These are phyloP conservation scores for Castanea mollissima DNA, from an alignment of 306 rosid genomes.

Conservation along the genomic window DNA sequence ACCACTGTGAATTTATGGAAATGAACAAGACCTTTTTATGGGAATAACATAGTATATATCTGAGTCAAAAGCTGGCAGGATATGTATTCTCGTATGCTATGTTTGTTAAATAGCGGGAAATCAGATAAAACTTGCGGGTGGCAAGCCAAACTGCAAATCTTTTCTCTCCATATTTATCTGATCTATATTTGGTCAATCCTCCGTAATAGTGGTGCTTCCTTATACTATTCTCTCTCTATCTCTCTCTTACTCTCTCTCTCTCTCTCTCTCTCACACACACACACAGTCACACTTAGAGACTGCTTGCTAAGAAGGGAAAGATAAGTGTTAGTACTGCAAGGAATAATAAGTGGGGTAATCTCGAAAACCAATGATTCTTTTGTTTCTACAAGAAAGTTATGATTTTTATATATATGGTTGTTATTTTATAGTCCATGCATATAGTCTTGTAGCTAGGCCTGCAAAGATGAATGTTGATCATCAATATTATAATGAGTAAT, in stretches of 20 bases:
- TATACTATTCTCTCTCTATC: neutral
- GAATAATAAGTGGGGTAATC: conserved; percentile 35
- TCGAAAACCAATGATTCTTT: conserved; percentile 48
- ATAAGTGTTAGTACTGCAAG: conserved; percentile 18
- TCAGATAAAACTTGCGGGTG: conserved; percentile 30
- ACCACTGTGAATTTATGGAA: neutral
- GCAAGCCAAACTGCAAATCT: neutral
- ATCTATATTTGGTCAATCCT: conserved; percentile 40
- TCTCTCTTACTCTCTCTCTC: conserved; percentile 13
- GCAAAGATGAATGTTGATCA: conserved; percentile 32
- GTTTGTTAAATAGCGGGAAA: conserved; percentile 37
- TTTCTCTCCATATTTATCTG: conserved; percentile 16
- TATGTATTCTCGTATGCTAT: conserved; percentile 12
- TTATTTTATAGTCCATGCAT: neutral
- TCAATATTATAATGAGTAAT: conserved; percentile 15
- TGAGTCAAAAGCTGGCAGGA: conserved; percentile 34
- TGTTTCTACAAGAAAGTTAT: conserved; percentile 30
- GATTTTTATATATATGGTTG: neutral
- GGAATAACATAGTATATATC: conserved; percentile 24
- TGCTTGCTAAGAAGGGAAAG: conserved; percentile 29
- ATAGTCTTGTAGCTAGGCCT: conserved; percentile 30
- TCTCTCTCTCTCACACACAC: neutral
- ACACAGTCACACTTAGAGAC: neutral
- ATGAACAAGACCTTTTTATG: conserved; percentile 19
- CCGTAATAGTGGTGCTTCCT: conserved; percentile 5